Conservation (phyloP, 352 stramenopile species). For the Phytopythium vexans region DNA sequence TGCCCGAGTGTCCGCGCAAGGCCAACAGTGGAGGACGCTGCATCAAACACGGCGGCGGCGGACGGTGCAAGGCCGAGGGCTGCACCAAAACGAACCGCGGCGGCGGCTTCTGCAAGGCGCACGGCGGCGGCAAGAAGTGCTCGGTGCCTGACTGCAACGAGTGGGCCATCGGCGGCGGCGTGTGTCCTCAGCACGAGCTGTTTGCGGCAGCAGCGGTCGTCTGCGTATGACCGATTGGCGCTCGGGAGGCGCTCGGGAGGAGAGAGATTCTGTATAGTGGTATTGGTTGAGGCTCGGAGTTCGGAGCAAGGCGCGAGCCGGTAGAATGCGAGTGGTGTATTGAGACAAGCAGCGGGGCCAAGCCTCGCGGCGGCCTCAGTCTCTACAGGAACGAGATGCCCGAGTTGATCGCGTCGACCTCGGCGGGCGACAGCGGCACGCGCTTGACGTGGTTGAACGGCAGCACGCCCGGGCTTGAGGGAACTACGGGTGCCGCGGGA, state of each 20-base stretch:
- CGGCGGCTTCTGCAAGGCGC: slow-evolving; percentile 73
- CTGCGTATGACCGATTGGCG: slow-evolving; percentile 37
- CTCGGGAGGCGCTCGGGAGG: slow-evolving; percentile 7
- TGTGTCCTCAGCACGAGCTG: slow-evolving; percentile 60
- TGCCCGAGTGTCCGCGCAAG: slow-evolving; percentile 55
- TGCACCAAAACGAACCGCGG: slow-evolving; percentile 78
- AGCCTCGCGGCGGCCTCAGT: not conserved
- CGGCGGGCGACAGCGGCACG: slow-evolving; percentile 53
- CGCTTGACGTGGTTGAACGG: slow-evolving; percentile 63
- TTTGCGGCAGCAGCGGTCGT: slow-evolving; percentile 41
- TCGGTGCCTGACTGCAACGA: slow-evolving; percentile 49
- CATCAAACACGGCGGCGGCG: slow-evolving; percentile 77
- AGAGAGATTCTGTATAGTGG: not conserved
- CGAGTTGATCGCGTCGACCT: slow-evolving; percentile 82
- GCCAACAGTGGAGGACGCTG: slow-evolving; percentile 78
- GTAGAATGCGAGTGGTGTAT: not conserved
- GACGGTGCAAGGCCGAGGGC: slow-evolving; percentile 56
- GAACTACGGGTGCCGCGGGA: slow-evolving; percentile 27
- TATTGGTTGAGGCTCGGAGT: not conserved
- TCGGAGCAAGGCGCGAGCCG: not conserved
- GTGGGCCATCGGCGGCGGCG: slow-evolving; percentile 67
- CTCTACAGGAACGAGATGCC: slow-evolving; percentile 68
- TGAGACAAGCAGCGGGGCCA: not conserved
- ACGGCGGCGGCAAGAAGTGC: slow-evolving; percentile 82
- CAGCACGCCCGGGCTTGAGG: slow-evolving; percentile 61